Percentiles rank a stretch among this genome's conserved stretches.
phyloP scores from a whole-genome alignment of 129 eudicot species.

The Escallonia rubra region DNA sequence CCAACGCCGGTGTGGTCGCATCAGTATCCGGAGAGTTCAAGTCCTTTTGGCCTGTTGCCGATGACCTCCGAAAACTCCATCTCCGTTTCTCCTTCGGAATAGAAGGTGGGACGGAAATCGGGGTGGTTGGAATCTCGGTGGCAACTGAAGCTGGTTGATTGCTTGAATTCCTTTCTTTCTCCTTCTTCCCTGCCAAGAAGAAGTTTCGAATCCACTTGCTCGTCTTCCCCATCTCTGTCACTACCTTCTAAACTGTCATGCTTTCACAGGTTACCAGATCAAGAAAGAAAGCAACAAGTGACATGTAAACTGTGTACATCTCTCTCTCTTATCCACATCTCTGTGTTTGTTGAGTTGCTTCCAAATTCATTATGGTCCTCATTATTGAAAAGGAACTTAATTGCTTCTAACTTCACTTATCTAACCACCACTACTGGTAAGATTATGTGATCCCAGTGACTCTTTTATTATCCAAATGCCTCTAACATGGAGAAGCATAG shows the following conservation, averaged over 20 bases:
- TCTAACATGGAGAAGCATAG: conserved; percentile 9
- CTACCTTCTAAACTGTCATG: conserved; percentile 16
- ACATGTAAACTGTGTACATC: conserved; percentile 28
- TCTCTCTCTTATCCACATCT: conserved; percentile 6
- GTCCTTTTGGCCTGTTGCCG: conserved; percentile 33
- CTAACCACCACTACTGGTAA: conserved; percentile 1
- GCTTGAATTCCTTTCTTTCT: conserved; percentile 28
- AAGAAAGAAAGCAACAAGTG: conserved; percentile 14
- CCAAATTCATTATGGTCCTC: conserved; percentile 21
- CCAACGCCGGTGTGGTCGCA: conserved; percentile 22
- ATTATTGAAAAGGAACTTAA: conserved; percentile 10
- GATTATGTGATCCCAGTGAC: not conserved
- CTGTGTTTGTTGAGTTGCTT: conserved; percentile 19
- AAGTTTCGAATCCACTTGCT: conserved; percentile 73
- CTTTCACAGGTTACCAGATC: conserved; percentile 15
- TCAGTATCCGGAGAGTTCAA: conserved; percentile 16
- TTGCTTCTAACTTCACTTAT: not conserved
- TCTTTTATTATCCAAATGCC: not conserved
- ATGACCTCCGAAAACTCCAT: conserved; percentile 94
- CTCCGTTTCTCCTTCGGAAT: conserved; percentile 80
- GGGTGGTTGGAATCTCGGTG: conserved; percentile 39
- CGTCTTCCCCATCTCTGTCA: conserved; percentile 79
- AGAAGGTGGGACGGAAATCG: conserved; percentile 36
- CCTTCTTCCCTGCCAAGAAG: conserved; percentile 65
- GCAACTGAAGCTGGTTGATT: conserved; percentile 1